Percentiles rank a stretch among this genome's conserved stretches.
Evolutionary conservation across 306 rosid genomes (phyloP).

Genomic region (Cucumis melo): DNA sequence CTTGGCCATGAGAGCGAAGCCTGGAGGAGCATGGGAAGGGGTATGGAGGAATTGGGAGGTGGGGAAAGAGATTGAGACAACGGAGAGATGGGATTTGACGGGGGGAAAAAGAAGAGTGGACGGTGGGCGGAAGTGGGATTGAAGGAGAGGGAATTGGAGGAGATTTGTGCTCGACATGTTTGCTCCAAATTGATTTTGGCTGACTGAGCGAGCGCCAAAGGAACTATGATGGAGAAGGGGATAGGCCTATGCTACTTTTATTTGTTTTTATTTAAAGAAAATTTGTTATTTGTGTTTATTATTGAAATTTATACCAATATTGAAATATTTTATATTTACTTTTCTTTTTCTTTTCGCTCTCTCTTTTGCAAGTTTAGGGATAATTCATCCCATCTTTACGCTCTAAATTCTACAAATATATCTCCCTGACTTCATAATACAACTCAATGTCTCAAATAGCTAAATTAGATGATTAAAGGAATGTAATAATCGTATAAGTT

Average conservation of each 20-base stretch:
- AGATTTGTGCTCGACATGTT: constrained; percentile 3
- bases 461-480: no score
- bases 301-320: no score
- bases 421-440: no score
- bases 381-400: no score
- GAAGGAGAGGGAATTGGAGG: constrained; percentile 5
- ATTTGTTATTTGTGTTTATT: neutral
- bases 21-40: neutral
- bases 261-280: no score
- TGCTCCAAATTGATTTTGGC: neutral
- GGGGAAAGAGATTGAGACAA: neutral
- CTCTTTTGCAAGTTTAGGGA: no score
- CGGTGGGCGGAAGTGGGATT: neutral
- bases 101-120: neutral
- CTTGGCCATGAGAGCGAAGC: constrained; percentile 12
- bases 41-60: neutral
- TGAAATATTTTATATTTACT: no score
- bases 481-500: no score
- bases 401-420: no score
- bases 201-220: neutral
- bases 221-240: neutral
- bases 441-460: no score
- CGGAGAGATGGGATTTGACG: neutral
- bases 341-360: no score
- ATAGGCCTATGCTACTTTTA: neutral